Evolutionary conservation across 306 rosid species (phyloP).

Genomic region (Castanea sativa): DNA sequence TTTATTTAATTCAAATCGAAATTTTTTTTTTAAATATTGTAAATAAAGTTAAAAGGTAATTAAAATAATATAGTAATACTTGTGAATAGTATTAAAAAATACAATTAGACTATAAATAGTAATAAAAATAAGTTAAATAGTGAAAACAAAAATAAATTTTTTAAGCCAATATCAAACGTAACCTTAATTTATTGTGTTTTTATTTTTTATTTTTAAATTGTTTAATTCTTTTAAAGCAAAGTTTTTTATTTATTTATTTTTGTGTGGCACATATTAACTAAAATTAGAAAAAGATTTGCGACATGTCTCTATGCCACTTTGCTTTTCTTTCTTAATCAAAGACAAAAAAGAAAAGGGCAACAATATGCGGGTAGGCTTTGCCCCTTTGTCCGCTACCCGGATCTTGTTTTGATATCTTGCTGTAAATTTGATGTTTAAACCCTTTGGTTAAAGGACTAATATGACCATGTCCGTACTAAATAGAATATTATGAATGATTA

Average conservation of each 20-base stretch:
- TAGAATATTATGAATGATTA: constrained; percentile 11
- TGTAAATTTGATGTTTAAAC: constrained; percentile 4
- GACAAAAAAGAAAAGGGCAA: background rate
- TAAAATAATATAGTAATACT: rapidly evolving
- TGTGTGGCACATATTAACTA: background rate
- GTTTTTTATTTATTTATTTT: background rate
- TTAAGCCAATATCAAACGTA: rapidly evolving
- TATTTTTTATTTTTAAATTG: background rate
- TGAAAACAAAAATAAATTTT: rapidly evolving
- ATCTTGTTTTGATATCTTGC: constrained; percentile 6
- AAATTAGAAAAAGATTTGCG: constrained; percentile 19
- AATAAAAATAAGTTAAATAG: rapidly evolving
- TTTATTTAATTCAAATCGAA: rapidly evolving
- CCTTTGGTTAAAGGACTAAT: background rate
- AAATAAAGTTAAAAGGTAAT: rapidly evolving
- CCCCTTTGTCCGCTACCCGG: constrained; percentile 16
- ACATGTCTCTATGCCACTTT: constrained; percentile 21
- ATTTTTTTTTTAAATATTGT: too few species aligned
- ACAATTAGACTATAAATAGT: rapidly evolving
- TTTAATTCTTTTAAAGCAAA: background rate
- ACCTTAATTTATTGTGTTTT: background rate
- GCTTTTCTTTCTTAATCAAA: constrained; percentile 13
- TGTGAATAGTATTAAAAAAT: rapidly evolving
- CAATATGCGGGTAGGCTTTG: constrained; percentile 10
- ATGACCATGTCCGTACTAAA: constrained; percentile 2